Base-by-base conservation (phyloP, 192 early-diverging fungal genomes). In the Rhizophagus sp. region DNA sequence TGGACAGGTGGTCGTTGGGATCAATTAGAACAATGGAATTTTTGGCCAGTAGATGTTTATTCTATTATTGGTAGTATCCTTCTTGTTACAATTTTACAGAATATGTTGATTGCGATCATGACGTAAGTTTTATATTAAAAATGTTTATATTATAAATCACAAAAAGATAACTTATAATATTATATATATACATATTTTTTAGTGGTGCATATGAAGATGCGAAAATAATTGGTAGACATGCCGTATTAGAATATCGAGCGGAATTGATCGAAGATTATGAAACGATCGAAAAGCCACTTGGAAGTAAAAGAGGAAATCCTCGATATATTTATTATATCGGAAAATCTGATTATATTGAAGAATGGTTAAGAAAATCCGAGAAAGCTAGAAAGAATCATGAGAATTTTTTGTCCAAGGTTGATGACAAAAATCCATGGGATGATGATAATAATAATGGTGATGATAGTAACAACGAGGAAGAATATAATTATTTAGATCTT, bases 1-100 rank as follows among this genome's bases (percentile, higher is more conserved):
- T 76, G 74, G 74, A 76, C 41, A 39, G 30, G 22, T n/a, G 74
- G 74, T 36, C 24, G 74, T 63, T 76, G 74, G 74, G 74, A 76
- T 76, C 74, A 76, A 63, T 30, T 76, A 34, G 25, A 30, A 13
- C 24, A 76, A 13, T 76, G 74, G 74, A 22, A 76, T 76, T 63
- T 62, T 22, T 63, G 33, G 57, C 61, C 74, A 33, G 36, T 76
- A 13, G 57, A 76, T 76, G 74, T 76, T 34, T 24, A 62, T 25
- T 22, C 36, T 44, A 70, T 70, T n/a, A 36, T 70, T 30, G 68
- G 19, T 39, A 76, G 74, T 62, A 36, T 76, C 9, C 33, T 76
- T 17, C n/a, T 76, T 1, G 74, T 63, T n/a, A 41, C 34, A 11
- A 12, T 76, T 62, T 47, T 76, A 24, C 74, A 76, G 15, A 76